Evolutionary conservation across 192 early-diverging fungal species (phyloP).

Genomic region (Podila horticola): DNA sequence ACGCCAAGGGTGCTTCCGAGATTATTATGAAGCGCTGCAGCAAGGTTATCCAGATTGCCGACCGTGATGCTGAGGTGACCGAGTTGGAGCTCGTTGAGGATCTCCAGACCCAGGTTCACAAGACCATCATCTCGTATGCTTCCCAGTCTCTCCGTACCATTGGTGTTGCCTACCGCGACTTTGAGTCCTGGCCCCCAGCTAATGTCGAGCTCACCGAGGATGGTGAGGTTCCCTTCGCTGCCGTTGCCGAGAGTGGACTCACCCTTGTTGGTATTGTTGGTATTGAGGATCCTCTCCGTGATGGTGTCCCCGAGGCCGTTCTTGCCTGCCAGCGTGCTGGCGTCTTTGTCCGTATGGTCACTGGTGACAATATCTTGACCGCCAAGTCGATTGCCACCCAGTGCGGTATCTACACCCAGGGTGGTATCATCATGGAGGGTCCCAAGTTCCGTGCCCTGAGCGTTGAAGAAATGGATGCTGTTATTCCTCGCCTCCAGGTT

Average conservation of each 20-base stretch:
- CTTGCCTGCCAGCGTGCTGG: constrained; percentile 87
- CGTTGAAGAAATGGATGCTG: constrained; percentile 85
- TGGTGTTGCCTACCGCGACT: constrained; percentile 85
- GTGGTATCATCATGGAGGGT: constrained; percentile 94
- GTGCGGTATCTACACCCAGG: constrained; percentile 89
- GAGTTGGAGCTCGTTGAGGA: constrained; percentile 43
- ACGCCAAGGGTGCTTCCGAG: constrained; percentile 95
- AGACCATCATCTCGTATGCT: constrained; percentile 76
- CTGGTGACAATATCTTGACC: constrained; percentile 94
- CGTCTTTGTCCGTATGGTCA: constrained; percentile 97
- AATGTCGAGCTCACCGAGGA: constrained; percentile 48
- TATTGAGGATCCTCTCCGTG: constrained; percentile 95
- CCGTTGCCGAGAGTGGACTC: constrained; percentile 63
- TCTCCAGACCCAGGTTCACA: constrained; percentile 50
- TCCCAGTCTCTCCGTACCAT: constrained; percentile 89
- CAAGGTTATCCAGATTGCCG: constrained; percentile 61
- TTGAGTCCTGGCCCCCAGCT: constrained; percentile 68
- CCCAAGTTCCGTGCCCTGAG: constrained; percentile 89
- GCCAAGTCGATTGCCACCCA: constrained; percentile 93
- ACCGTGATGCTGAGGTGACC: constrained; percentile 39
- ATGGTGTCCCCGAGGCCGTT: constrained; percentile 93
- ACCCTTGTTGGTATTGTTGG: constrained; percentile 90
- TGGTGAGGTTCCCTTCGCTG: constrained; percentile 65
- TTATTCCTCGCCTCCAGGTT: constrained; percentile 92
- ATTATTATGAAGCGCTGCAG: constrained; percentile 77